A percentile compares a stretch with the other conserved stretches of the same genome.
phyloP scores from a whole-genome alignment of 805 yeast species.

The Naumovozyma baii region DNA sequence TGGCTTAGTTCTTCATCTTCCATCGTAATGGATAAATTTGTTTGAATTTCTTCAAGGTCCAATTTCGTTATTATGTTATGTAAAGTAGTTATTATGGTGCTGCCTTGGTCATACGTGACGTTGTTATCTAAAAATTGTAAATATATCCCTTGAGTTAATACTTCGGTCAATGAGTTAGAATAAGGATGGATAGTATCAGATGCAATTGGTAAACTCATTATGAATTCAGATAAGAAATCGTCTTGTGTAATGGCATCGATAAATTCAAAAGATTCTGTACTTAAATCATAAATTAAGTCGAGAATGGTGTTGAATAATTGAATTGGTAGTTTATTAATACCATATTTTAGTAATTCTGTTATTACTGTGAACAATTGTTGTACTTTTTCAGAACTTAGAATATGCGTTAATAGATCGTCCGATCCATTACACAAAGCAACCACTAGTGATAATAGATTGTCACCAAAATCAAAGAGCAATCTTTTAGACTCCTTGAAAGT shows the following conservation, averaged over 20 bases:
- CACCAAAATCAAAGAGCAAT: slow-evolving; percentile 55
- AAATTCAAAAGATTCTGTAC: slow-evolving; percentile 49
- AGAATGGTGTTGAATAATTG: slow-evolving; percentile 43
- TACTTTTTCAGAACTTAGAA: slow-evolving; percentile 24
- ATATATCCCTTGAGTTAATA: slow-evolving; percentile 32
- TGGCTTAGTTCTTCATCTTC: slow-evolving; percentile 14
- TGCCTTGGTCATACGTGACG: slow-evolving; percentile 14
- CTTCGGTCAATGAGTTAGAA: slow-evolving; percentile 27
- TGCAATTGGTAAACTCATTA: slow-evolving; percentile 1
- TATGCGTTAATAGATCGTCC: slow-evolving; percentile 44
- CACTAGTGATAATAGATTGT: slow-evolving; percentile 60
- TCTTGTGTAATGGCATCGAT: slow-evolving; percentile 25
- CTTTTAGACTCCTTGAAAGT: slow-evolving; percentile 32
- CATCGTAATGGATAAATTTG: slow-evolving; percentile 8
- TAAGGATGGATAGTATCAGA: slow-evolving; percentile 1
- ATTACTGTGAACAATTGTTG: slow-evolving; percentile 21
- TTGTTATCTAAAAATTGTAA: slow-evolving; percentile 31
- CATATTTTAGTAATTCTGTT: slow-evolving; percentile 23
- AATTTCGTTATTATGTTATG: slow-evolving; percentile 25
- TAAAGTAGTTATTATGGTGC: slow-evolving; percentile 18
- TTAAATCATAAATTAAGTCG: slow-evolving; percentile 51
- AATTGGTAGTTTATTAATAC: slow-evolving; percentile 28
- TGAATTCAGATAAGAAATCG: slow-evolving; percentile 1
- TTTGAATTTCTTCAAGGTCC: slow-evolving; percentile 28
- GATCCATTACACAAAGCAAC: slow-evolving; percentile 58